Base-by-base conservation (phyloP, 2,329 filamentous ascomycete genomes). In the Fusarium mexicanum region DNA sequence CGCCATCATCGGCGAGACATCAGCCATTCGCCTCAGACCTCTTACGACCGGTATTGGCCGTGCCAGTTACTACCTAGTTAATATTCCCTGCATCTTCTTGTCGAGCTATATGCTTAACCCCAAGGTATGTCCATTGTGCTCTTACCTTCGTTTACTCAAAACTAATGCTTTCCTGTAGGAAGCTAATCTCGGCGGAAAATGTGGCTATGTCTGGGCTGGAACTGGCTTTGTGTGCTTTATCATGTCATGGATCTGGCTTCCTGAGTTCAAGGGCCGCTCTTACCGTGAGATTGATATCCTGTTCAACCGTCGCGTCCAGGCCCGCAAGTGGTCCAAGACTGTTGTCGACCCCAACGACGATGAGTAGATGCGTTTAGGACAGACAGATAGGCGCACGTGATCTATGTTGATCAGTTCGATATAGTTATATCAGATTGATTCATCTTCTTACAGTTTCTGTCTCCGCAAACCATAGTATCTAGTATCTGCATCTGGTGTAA, bases 1-100 rank as follows among this genome's bases (percentile, higher is more conserved):
- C 86, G 88, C 90, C 82, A 90, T 92, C 73, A 92, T 92, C 54
- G 90, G 88, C 72, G 91, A 92, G 82, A 92, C 91, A 6, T 91
- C 90, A 1, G 83, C 91, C 58, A 87, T 92, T 58, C 90, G 91
- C 71, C 90, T 92, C 37, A 81, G 91, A 50, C 88, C 91, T 53
- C 82, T 92, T 24, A 92, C 88, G 5, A 92, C 90, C 22, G 91
- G 90, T 80, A 82, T 92, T 51, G 90, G 91, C 78, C 90, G 90
- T 78, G 90, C 82, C 66, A 82, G 85, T 18, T 92, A 92, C 85
- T 92, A 92, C 82, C 75, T 91, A 10, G 84, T 90, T 67, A 87
- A 92, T 66, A 92, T 92, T 79, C 90, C 90, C 75, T 91, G 88
- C 77, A 92, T 92, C 78, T 92, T 90, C 86, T 85, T 90, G 16